Percentiles rank a stretch among this genome's conserved stretches.
Conservation (phyloP, 1,284 basidiomycete species). For the Malassezia equina region DNA sequence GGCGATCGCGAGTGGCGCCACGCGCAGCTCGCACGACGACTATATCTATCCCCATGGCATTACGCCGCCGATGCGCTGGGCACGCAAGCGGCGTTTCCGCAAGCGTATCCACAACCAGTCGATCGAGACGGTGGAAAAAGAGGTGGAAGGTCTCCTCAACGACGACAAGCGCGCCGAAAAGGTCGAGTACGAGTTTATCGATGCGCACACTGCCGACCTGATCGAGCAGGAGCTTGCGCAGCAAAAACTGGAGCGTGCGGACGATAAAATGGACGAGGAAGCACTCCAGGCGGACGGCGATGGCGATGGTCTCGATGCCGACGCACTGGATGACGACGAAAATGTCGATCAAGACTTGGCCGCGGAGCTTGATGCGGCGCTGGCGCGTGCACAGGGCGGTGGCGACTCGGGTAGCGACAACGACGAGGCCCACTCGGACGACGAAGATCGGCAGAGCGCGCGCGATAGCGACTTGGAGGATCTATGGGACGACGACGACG, state of each 20-base stretch:
- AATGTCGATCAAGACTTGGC: slow-evolving; percentile 53
- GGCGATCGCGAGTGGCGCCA: slow-evolving; percentile 52
- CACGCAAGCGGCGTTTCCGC: slow-evolving; percentile 82
- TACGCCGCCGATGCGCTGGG: slow-evolving; percentile 83
- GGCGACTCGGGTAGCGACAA: slow-evolving; percentile 49
- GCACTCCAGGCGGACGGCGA: slow-evolving; percentile 26
- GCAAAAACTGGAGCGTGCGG: neutral
- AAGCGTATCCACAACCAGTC: slow-evolving; percentile 79
- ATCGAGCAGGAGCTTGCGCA: slow-evolving; percentile 17
- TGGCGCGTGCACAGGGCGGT: slow-evolving; percentile 51
- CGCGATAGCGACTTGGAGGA: slow-evolving; percentile 32
- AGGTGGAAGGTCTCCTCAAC: slow-evolving; percentile 80
- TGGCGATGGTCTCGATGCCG: slow-evolving; percentile 11
- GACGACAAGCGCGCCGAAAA: slow-evolving; percentile 72
- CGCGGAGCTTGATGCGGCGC: slow-evolving; percentile 51
- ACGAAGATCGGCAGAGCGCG: slow-evolving; percentile 22
- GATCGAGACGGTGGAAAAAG: slow-evolving; percentile 92
- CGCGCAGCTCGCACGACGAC: slow-evolving; percentile 65
- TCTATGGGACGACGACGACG: slow-evolving; percentile 39
- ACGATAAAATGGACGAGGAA: slow-evolving; percentile 18
- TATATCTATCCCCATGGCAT: slow-evolving; percentile 96
- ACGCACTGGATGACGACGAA: slow-evolving; percentile 55
- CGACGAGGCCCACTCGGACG: slow-evolving; percentile 42
- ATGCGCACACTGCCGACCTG: slow-evolving; percentile 18
- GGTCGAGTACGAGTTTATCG: slow-evolving; percentile 51